Conservation (phyloP, 2,329 filamentous ascomycete species). For the Alternaria angustiovoidea region DNA sequence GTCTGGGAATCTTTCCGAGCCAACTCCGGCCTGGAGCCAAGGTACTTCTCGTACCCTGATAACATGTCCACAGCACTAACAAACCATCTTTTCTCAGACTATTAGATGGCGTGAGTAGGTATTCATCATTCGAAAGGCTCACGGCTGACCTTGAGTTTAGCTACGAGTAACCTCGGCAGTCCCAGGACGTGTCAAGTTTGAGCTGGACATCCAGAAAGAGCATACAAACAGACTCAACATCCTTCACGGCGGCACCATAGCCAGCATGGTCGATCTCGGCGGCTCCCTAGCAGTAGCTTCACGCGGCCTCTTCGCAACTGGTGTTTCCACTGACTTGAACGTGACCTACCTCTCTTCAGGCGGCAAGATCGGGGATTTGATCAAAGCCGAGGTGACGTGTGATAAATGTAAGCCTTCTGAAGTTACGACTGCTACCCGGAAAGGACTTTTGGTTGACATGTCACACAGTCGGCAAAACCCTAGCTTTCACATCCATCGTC, state of each 20-base stretch:
- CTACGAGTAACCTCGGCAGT: conserved; percentile 71
- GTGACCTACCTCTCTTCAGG: conserved; percentile 72
- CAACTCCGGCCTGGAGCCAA: conserved; percentile 87
- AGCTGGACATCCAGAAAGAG: conserved; percentile 75
- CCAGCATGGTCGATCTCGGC: conserved; percentile 75
- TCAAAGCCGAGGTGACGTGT: conserved; percentile 68
- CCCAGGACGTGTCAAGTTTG: conserved; percentile 76
- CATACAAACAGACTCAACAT: conserved; percentile 84
- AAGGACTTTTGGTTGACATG: background rate
- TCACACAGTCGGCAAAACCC: conserved; percentile 66
- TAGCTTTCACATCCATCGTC: conserved; percentile 69
- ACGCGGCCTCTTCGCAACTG: conserved; percentile 69
- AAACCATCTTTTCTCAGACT: conserved; percentile 38
- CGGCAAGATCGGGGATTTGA: conserved; percentile 68
- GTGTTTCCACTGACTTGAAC: conserved; percentile 72
- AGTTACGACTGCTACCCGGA: accelerated
- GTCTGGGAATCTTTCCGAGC: conserved; percentile 86
- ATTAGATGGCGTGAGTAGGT: conserved; percentile 51
- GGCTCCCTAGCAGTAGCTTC: conserved; percentile 73
- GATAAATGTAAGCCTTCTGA: conserved; percentile 64
- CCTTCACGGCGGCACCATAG: conserved; percentile 80
- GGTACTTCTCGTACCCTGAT: conserved; percentile 59
- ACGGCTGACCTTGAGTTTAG: conserved; percentile 50
- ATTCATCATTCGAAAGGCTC: too few species aligned
- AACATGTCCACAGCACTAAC: background rate